These are phyloP conservation scores for Microdochium paspali DNA, from an alignment of 2,329 filamentous ascomycete species.

Conservation along the genomic window DNA sequence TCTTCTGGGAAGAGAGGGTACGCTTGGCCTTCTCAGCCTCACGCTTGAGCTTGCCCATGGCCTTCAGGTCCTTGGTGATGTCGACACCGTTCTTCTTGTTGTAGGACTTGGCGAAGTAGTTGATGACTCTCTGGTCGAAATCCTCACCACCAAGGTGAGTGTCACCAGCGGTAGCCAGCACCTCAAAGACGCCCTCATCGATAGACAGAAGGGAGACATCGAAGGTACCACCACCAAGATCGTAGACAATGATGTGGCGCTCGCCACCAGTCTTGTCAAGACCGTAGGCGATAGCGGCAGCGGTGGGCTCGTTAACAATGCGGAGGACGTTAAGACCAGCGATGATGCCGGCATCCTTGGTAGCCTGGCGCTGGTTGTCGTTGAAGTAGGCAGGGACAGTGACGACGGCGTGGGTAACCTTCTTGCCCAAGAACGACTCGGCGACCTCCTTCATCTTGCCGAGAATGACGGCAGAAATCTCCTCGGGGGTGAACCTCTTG, in stretches of 20 bases:
- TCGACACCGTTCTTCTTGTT: constrained; percentile 97
- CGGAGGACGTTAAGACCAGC: constrained; percentile 91
- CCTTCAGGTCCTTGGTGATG: constrained; percentile 88
- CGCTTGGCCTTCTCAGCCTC: constrained; percentile 99
- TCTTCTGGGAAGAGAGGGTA: constrained; percentile 90
- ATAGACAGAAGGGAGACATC: constrained; percentile 91
- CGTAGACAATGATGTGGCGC: constrained; percentile 86
- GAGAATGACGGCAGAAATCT: constrained; percentile 72
- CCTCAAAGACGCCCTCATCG: constrained; percentile 88
- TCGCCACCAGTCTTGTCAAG: constrained; percentile 78
- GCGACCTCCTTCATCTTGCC: constrained; percentile 81
- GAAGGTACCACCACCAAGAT: constrained; percentile 90
- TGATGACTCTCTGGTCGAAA: constrained; percentile 96
- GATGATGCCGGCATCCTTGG: constrained; percentile 88
- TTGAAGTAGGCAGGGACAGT: constrained; percentile 98
- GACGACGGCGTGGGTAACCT: constrained; percentile 80
- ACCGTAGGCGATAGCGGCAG: constrained; percentile 90
- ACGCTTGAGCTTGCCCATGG: constrained; percentile 99
- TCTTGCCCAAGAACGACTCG: constrained; percentile 71
- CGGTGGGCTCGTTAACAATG: constrained; percentile 94
- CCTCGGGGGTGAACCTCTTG: constrained; percentile 72
- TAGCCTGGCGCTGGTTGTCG: constrained; percentile 93
- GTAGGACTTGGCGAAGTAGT: constrained; percentile 92
- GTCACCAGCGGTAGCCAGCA: constrained; percentile 89
- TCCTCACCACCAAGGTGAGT: constrained; percentile 97